phyloP scores from a whole-genome alignment of 768 basidiomycete genomes.

The Sarcodon aspratus region DNA sequence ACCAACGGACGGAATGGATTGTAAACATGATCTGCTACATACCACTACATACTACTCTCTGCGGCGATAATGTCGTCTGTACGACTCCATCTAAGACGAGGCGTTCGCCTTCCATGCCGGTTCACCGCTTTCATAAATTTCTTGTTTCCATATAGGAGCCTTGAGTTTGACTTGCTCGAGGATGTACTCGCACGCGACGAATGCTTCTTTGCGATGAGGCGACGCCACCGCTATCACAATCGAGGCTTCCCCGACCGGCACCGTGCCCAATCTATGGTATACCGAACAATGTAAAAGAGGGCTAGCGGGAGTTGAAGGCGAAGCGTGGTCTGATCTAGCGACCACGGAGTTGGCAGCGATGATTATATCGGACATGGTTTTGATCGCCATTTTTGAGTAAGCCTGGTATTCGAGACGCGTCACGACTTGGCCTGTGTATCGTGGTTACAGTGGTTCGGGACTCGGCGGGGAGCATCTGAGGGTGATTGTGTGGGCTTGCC shows the following conservation, averaged over 20 bases:
- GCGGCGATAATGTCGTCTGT: too few relatives aligned
- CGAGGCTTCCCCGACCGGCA: constrained; percentile 70
- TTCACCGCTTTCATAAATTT: constrained; percentile 40
- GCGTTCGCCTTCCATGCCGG: background rate
- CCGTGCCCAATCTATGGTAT: constrained; percentile 68
- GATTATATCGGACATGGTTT: constrained; percentile 59
- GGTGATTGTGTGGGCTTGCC: constrained; percentile 27
- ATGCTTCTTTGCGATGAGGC: constrained; percentile 76
- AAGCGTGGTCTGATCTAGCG: constrained; percentile 27
- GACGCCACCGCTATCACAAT: constrained; percentile 81
- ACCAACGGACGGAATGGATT: too few relatives aligned
- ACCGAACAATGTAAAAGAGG: constrained; percentile 46
- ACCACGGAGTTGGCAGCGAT: constrained; percentile 28
- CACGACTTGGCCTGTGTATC: constrained; percentile 48
- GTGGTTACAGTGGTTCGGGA: constrained; percentile 53
- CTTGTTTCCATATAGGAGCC: constrained; percentile 88
- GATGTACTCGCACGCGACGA: constrained; percentile 67
- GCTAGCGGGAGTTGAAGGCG: constrained; percentile 4
- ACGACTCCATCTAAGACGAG: too few relatives aligned
- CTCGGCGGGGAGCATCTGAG: constrained; percentile 2
- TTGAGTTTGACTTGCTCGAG: constrained; percentile 79
- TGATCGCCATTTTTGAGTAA: constrained; percentile 71
- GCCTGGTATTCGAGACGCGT: constrained; percentile 74
- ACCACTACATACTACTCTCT: too few relatives aligned
- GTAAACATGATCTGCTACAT: too few relatives aligned